Evolutionary conservation across 2,329 filamentous ascomycete genomes (phyloP).

Genomic region (Penicillium fuscoglaucum): DNA sequence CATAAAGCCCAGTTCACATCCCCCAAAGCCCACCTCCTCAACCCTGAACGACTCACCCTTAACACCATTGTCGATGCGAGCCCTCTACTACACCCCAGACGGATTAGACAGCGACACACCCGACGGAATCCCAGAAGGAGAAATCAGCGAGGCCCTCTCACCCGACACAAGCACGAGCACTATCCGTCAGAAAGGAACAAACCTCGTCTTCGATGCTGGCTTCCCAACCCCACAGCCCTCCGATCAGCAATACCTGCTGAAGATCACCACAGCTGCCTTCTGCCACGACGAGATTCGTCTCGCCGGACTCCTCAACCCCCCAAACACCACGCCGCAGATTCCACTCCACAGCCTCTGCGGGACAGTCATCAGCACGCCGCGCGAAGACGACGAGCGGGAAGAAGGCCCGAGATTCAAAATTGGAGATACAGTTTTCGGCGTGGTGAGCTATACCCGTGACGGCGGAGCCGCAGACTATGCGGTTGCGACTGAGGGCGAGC

Average conservation of each 20-base stretch:
- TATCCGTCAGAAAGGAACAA: constrained; percentile 26
- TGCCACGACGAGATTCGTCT: constrained; percentile 41
- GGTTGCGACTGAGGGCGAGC: constrained; percentile 40
- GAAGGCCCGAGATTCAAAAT: constrained; percentile 42
- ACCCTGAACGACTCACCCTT: constrained; percentile 40
- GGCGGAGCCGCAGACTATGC: constrained; percentile 46
- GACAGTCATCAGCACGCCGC: constrained; percentile 39
- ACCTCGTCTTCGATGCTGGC: constrained; percentile 35
- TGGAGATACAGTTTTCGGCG: constrained; percentile 42
- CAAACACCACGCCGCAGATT: constrained; percentile 36
- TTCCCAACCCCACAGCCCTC: constrained; percentile 41
- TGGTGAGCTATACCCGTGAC: constrained; percentile 40
- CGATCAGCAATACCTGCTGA: constrained; percentile 43
- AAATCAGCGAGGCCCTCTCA: constrained; percentile 13
- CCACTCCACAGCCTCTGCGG: constrained; percentile 46
- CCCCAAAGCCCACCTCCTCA: constrained; percentile 27
- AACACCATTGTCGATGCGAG: constrained; percentile 41
- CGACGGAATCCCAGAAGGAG: constrained; percentile 10
- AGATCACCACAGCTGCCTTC: constrained; percentile 42
- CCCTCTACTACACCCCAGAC: constrained; percentile 37
- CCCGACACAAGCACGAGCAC: constrained; percentile 10
- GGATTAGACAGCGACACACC: neutral
- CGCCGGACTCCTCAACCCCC: constrained; percentile 27
- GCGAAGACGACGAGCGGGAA: constrained; percentile 30
- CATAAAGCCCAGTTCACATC: constrained; percentile 5